Base-by-base conservation (phyloP, 805 yeast genomes). In the Saccharomycopsis sp. region DNA sequence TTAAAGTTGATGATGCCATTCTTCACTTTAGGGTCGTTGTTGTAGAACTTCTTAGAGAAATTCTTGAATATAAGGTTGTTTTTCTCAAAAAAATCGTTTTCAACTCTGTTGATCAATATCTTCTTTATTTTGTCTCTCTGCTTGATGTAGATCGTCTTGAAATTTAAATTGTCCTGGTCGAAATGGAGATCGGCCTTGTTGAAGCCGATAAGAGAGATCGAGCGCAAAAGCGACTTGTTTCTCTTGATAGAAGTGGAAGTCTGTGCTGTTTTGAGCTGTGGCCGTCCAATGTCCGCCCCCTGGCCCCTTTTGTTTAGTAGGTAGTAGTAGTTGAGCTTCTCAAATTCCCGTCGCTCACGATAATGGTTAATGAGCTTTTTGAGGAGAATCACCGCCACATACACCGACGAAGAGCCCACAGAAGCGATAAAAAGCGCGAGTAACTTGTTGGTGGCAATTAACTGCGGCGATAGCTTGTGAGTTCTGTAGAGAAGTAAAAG, bases 1-100 rank as follows among this genome's bases (percentile, higher is more conserved):
- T 79, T 79, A 24, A 89, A 84, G 66, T 84, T 80, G 63, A 75
- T 51, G 9, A 61, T 37, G 21, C 55, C 47, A 16, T 57, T 54
- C 34, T 46, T 34, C 9, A 51, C 24, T 7, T 5, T 29, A 7
- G 29, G 16, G 24, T 50, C 29, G 16, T 2, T 23, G 29, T 50
- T 50, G 23, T 5, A 20, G 34, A 23, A 20, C 14, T 40, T 52
- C 47, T 52, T 50, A 9, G 52, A 50, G 24, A 61, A 61, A n/a
- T 56, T 61, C 34, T 61, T 61, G 54, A 61, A 59, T 21, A 61
- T 46, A 3, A 59, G 47, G 34, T 48, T 56, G 44, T 59, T 59
- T 40, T 51, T 53, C 2, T 51, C 60, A 34, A 61, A 54, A 34
- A 61, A 16, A 46, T 61, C 63, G 16, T 61, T 52, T 23, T 59